Base-by-base conservation (phyloP, 805 yeast species). In the Yarrowia alimentaria region DNA sequence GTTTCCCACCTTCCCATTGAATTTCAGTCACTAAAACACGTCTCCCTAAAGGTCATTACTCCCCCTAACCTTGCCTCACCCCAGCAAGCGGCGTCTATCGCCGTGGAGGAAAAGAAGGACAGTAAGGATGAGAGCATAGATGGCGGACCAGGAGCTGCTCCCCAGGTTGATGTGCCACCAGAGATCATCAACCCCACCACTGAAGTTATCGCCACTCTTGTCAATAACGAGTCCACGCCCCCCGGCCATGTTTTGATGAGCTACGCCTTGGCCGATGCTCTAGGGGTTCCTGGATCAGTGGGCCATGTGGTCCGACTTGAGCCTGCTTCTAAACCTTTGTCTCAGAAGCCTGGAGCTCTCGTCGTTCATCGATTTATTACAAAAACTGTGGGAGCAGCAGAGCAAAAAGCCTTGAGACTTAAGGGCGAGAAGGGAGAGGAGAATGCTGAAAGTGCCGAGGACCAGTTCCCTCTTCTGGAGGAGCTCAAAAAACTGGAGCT, bases 251-350 rank as follows among this genome's bases (percentile, higher is more conserved):
- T 75, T 8, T 83, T 79, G 0, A 57, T 85, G 8, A 80, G 89
- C 0, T 60, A 62, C 13, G 65, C 74, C 3, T 66, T 84, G 26
- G 73, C 85, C 0, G 65, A 73, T 16, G 80, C 89, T 0, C 68
- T 86, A 19, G 78, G 80, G 0, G 65, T 79, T 1, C 75, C 74
- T 25, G 60, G 62, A 6, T 58, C 70, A 1, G 68, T 78, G 6
- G 91, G 90, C 0, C 70, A 73, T 53, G 66, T 78, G 21, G 65
- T 84, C 3, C 68, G 75, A 4, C 55, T 87, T 7, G 80, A 78
- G 56, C 67, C 75, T 9, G 70, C 80, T 0, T 53, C 64, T 5
- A 64, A 60, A 19, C 69, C 74, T 6, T 50, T 63, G 17, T 55
- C 62, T 11, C 57, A 43, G 38, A 51, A 47, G 28, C 64, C 81